phyloP scores from a whole-genome alignment of 164 flowering plant genomes.

The Kingdonia uniflora region DNA sequence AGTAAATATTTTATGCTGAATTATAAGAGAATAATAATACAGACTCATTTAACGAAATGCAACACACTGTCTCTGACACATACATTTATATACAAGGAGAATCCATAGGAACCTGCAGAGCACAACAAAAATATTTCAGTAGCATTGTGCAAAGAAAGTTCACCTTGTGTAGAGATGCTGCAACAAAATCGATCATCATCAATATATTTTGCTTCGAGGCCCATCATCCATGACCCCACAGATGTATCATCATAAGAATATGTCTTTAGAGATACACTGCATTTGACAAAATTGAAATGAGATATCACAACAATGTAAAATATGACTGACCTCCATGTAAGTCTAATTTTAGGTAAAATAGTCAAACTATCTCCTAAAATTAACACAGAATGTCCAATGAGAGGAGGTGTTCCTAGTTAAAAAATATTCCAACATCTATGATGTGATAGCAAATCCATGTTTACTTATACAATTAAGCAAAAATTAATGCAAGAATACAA shows the following conservation, averaged over 20 bases:
- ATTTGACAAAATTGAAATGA: constrained; percentile 4
- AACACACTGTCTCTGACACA: not conserved
- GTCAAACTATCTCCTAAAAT: no score
- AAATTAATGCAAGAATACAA: not conserved
- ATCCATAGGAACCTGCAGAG: no score
- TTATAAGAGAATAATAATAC: not conserved
- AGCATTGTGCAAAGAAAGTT: no score
- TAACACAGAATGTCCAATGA: no score
- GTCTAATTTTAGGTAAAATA: no score
- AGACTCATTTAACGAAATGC: not conserved
- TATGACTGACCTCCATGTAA: no score
- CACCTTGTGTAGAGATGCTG: constrained; percentile 65
- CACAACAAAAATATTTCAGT: no score
- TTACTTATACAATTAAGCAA: no score
- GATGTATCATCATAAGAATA: constrained; percentile 90
- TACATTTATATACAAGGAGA: no score
- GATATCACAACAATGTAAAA: not conserved
- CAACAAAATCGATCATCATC: constrained; percentile 91
- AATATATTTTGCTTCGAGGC: constrained; percentile 71
- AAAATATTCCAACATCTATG: no score
- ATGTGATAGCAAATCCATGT: no score
- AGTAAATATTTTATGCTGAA: not conserved
- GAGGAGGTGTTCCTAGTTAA: no score
- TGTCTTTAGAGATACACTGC: constrained; percentile 83
- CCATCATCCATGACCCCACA: constrained; percentile 98